Conservation (phyloP, 495 filamentous ascomycete species). For the Penicillium silybi region DNA sequence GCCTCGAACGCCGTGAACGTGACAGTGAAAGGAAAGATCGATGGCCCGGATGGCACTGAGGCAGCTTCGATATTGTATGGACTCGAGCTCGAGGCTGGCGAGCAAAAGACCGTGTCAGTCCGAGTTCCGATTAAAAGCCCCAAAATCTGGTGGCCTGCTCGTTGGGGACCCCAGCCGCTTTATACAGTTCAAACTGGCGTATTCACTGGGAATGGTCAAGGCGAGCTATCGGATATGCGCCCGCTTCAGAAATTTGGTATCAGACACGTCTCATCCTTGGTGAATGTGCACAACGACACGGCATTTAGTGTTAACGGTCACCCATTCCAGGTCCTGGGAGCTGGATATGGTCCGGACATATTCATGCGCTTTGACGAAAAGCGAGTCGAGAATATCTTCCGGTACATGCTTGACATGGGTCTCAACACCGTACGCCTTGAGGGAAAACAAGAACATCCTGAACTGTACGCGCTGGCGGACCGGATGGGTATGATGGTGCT, state of each 20-base stretch:
- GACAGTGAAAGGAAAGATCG: slow-evolving; percentile 36
- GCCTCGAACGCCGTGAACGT: slow-evolving; percentile 34
- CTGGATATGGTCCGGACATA: slow-evolving; percentile 57
- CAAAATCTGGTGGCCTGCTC: slow-evolving; percentile 72
- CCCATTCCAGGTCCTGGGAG: slow-evolving; percentile 57
- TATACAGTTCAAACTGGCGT: slow-evolving; percentile 52
- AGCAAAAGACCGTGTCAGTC: slow-evolving; percentile 35
- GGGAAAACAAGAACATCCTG: slow-evolving; percentile 61
- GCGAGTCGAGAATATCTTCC: slow-evolving; percentile 42
- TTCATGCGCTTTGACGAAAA: slow-evolving; percentile 53
- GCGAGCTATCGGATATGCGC: slow-evolving; percentile 40
- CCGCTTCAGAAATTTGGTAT: slow-evolving; percentile 47
- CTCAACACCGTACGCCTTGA: slow-evolving; percentile 62
- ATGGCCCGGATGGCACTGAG: slow-evolving; percentile 14
- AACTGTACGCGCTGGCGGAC: slow-evolving; percentile 56
- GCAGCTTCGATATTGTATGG: slow-evolving; percentile 20
- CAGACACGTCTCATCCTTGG: slow-evolving; percentile 46
- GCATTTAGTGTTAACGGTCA: slow-evolving; percentile 53
- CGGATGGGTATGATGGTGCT: slow-evolving; percentile 58
- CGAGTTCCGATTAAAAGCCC: slow-evolving; percentile 47
- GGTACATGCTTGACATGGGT: slow-evolving; percentile 54
- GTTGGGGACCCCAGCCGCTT: slow-evolving; percentile 70
- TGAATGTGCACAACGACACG: slow-evolving; percentile 53
- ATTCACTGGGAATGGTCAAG: slow-evolving; percentile 17
- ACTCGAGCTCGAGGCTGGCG: slow-evolving; percentile 35